A percentile compares a stretch with the other conserved stretches of the same genome.
Evolutionary conservation across 169 alveolate species (phyloP).

Genomic region (Eimeria sp.): DNA sequence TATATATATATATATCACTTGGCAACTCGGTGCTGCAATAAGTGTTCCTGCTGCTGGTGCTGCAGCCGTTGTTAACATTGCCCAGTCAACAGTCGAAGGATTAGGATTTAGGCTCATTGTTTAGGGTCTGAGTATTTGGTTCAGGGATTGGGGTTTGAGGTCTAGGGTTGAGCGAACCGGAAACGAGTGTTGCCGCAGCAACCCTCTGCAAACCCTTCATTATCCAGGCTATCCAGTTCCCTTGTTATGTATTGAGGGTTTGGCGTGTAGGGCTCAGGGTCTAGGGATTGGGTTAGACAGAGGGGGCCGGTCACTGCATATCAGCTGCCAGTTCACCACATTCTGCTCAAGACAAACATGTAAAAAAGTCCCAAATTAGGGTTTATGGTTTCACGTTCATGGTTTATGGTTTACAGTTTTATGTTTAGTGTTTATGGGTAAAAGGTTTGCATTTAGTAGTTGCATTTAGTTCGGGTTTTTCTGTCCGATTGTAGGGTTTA

Average conservation of each 20-base stretch:
- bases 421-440: background rate
- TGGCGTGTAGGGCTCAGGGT: background rate
- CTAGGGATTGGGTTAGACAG: conserved; percentile 1
- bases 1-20: too few species aligned
- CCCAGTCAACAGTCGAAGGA: background rate
- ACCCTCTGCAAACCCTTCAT: conserved; percentile 4
- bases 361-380: background rate
- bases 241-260: background rate
- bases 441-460: background rate
- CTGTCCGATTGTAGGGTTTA: background rate
- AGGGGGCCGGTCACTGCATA: background rate
- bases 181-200: conserved; percentile 2
- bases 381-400: background rate
- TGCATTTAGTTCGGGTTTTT: background rate
- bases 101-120: background rate
- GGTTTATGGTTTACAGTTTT: background rate
- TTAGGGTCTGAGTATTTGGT: background rate
- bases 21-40: background rate
- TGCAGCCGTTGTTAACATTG: background rate
- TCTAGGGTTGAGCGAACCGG: conserved; percentile 2
- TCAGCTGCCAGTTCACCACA: background rate
- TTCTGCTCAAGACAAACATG: background rate
- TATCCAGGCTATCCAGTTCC: background rate
- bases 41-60: conserved; percentile 8
- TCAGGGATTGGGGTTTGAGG: background rate